Evolutionary conservation across 1,139 yeast species (phyloP), one percentile per base, ranked within the genome.

Genomic region (Lodderomyces beijingensis): DNA sequence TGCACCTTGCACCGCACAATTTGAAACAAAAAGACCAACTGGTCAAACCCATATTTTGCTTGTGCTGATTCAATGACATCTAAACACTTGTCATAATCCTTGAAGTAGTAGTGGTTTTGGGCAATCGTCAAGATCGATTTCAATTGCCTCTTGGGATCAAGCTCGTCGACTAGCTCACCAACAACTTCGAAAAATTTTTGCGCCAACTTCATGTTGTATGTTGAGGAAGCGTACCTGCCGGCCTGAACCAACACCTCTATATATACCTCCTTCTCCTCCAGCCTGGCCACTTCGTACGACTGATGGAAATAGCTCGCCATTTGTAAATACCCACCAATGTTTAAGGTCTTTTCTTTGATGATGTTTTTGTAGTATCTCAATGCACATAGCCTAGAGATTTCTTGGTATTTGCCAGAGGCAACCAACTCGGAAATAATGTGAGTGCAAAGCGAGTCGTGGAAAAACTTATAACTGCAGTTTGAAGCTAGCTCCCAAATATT

Each of bases 371-470:
- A 56, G 31, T 60, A 49, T 14, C 75, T 50, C 33, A 73, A 43
- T 1, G 76, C 79, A 49, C 74, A 66, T 4, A 49, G 33, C 24
- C 68, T 54, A 36, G 73, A 74, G 20, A 51, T 51, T 15, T 52
- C 51, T 13, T 51, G 48, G 4, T 63, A 53, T 34, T 62, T 65
- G 2, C 50, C 47, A 1, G 41, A 40, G 0, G 42, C 36, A 19
- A 50, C 42, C 40, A 66, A 37, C 15, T 57, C 58, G 17, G 49
- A 49, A n/a, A 55, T 34, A 3, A 65, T 36, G 15, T 42, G 40
- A 4, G 47, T 44, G 37, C 62, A 49, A 37, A 70, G 41, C 19
- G 66, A 44, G 45, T 69, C 56, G 44, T 63, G 78, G 40, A 49
- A 44, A 52, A 53, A 71, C 34, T 37, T 58, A 49, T 43, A 71